Base-by-base conservation (phyloP, 352 stramenopile genomes). In the Pythium aristosporum region DNA sequence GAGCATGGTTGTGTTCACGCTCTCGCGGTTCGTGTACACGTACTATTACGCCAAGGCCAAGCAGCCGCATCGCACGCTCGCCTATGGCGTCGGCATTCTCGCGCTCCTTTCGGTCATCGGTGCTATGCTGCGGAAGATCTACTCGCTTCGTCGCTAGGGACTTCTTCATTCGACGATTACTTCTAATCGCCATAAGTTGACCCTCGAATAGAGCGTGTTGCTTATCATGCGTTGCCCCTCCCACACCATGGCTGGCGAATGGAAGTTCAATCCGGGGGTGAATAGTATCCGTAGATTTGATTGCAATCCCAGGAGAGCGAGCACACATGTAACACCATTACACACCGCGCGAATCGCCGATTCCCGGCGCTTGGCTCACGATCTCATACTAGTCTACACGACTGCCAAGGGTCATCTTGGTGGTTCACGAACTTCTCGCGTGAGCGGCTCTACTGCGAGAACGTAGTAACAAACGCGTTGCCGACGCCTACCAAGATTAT, bases 31-130 rank as follows among this genome's bases (percentile, higher is more conserved):
- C 25, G 42, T 57, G 15, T 70, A 74, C 62, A 79, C 74, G 52
- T 61, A 68, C 46, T 58, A 63, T 42, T 79, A 79, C 37, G 69
- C 65, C 20, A 65, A 77, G n/a, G 56, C 58, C 44, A 65, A 68
- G 63, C 69, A 75, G 65, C 67, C 65, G 37, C 66, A 74, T 30
- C 66, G 74, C 21, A 69, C 68, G 41, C 28, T 67, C 12, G 54
- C 63, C 23, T 79, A 62, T 54, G 44, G 64, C 3, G 53, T 63
- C n/a, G 63, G 54, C 50, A 46, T 74, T 25, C 37, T 65, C 28
- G 47, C 37, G 25, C 56, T 76, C 48, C 25, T 63, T 18, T 53
- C 53, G 18, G 51, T 39, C 16, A 55, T 57, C 16, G 47, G 61
- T 39, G 57, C 36, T 13, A 47, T 59, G 0, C 23, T 59, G 11